Evolutionary conservation across 345 rosid species (phyloP).

Genomic region (Salix viminalis): DNA sequence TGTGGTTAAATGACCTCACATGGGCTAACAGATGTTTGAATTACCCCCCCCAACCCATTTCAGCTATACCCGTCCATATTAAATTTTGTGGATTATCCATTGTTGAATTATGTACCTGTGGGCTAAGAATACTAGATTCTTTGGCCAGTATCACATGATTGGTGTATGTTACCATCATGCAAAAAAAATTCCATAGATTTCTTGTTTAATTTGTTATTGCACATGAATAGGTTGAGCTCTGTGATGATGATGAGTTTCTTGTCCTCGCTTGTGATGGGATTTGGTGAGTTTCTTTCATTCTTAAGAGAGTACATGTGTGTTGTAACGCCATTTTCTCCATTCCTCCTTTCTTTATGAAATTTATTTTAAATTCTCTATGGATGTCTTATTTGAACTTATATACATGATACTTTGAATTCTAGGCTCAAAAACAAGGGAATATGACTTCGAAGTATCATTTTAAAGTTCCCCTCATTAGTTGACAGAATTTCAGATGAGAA

Average conservation of each 20-base stretch:
- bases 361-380: background rate
- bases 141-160: background rate
- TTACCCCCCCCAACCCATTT: too few relatives aligned
- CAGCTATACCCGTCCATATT: background rate
- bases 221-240: conserved; percentile 71
- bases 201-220: background rate
- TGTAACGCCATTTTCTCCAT: background rate
- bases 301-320: background rate
- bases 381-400: background rate
- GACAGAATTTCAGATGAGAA: background rate
- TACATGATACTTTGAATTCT: background rate
- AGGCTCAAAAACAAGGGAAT: background rate
- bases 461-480: background rate
- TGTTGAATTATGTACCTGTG: background rate
- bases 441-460: background rate
- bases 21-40: background rate
- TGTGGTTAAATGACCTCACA: background rate
- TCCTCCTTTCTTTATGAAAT: background rate
- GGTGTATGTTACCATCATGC: too few relatives aligned
- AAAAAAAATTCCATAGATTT: background rate
- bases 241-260: conserved; percentile 86
- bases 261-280: conserved; percentile 96
- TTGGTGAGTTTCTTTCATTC: conserved; percentile 44
- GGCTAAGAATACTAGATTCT: background rate
- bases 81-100: background rate